Percentiles rank a stretch among this genome's conserved stretches.
These are phyloP conservation scores for Angomonas deanei DNA, from an alignment of 208 protist genomes.

Conservation along the genomic window DNA sequence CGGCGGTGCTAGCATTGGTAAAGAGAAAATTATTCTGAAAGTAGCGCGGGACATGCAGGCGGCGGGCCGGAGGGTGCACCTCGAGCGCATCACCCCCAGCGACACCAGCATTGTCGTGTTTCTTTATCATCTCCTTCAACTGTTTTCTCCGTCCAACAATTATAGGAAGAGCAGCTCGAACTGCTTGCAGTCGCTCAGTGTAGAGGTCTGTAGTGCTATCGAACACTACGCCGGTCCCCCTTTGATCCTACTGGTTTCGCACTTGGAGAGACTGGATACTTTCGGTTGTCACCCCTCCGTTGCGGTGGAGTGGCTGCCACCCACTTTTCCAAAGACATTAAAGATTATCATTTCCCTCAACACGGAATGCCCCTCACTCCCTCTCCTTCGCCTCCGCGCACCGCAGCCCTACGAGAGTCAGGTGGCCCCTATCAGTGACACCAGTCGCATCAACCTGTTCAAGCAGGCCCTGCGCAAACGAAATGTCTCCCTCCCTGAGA, in stretches of 20 bases:
- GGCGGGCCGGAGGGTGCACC: slow-evolving; percentile 7
- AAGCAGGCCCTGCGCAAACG: slow-evolving; percentile 17
- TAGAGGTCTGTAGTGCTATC: slow-evolving; percentile 40
- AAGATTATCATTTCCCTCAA: slow-evolving; percentile 57
- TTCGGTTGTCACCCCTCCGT: slow-evolving; percentile 34
- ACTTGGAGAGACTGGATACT: slow-evolving; percentile 53
- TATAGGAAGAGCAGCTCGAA: slow-evolving; percentile 22
- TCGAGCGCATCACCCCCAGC: slow-evolving; percentile 6
- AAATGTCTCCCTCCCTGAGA: slow-evolving; percentile 31
- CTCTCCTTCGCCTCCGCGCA: slow-evolving; percentile 51
- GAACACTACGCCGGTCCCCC: slow-evolving; percentile 41
- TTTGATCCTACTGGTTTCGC: slow-evolving; percentile 46
- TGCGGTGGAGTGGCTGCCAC: slow-evolving; percentile 62
- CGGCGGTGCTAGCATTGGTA: slow-evolving; percentile 48
- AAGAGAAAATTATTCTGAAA: slow-evolving; percentile 49
- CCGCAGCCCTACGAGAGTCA: slow-evolving; percentile 82
- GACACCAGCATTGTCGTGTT: slow-evolving; percentile 51
- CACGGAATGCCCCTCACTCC: slow-evolving; percentile 62
- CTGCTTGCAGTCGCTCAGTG: slow-evolving; percentile 25
- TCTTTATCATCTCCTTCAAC: slow-evolving; percentile 47
- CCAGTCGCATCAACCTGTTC: slow-evolving; percentile 41
- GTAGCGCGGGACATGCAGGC: slow-evolving; percentile 26
- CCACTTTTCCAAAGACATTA: slow-evolving; percentile 44
- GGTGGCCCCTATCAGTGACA: slow-evolving; percentile 46
- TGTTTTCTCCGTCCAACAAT: slow-evolving; percentile 26